These are phyloP conservation scores for Xerocomus alliaceus DNA, from an alignment of 1,284 basidiomycete genomes.

Conservation along the genomic window DNA sequence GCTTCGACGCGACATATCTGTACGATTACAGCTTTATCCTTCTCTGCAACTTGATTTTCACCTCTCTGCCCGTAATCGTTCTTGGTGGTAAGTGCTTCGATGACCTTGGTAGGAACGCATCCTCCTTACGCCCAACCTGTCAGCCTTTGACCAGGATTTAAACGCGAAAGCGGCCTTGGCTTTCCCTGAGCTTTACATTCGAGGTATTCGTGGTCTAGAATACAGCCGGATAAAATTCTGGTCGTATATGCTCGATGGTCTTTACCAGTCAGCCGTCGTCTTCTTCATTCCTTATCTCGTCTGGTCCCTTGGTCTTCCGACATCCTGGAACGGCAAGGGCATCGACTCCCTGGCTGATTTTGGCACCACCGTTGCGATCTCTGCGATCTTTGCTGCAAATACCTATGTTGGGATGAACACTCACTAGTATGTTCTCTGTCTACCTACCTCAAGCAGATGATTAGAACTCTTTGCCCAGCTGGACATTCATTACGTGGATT, in stretches of 20 bases:
- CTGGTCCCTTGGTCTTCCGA: constrained; percentile 68
- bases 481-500: constrained; percentile 87
- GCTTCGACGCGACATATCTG: constrained; percentile 93
- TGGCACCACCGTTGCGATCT: constrained; percentile 89
- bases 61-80: constrained; percentile 89
- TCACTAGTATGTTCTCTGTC: constrained; percentile 70
- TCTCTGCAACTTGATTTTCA: constrained; percentile 92
- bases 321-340: constrained; percentile 75
- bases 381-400: constrained; percentile 89
- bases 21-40: constrained; percentile 96
- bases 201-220: constrained; percentile 91
- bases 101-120: not conserved
- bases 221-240: constrained; percentile 94
- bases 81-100: constrained; percentile 72
- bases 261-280: constrained; percentile 90
- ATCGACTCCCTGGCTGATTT: constrained; percentile 86
- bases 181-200: constrained; percentile 92
- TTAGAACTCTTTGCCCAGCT: constrained; percentile 52
- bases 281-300: constrained; percentile 90
- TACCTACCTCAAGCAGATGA: not conserved
- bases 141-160: constrained; percentile 95
- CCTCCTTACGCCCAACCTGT: constrained; percentile 11
- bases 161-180: constrained; percentile 89
- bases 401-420: constrained; percentile 88
- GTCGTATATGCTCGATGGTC: constrained; percentile 92